phyloP scores from a whole-genome alignment of 1,284 basidiomycete species.

The Boletus austroedulis region DNA sequence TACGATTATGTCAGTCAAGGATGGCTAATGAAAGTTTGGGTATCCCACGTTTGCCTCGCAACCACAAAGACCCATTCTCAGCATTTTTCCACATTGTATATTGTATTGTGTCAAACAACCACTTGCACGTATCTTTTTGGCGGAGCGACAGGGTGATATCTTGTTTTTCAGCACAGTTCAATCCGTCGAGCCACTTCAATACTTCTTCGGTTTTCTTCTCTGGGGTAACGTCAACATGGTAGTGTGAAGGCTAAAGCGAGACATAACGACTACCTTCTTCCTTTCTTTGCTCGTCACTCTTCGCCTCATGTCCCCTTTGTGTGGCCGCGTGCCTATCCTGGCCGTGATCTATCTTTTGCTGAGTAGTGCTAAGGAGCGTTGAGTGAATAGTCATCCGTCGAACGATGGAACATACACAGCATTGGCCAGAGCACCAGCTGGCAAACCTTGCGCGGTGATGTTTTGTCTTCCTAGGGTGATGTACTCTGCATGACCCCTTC shows the following conservation, averaged over 20 bases:
- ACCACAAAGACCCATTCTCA: background rate
- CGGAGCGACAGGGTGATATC: background rate
- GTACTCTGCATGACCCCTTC: background rate
- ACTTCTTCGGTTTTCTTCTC: background rate
- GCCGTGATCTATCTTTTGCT: background rate
- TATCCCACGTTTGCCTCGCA: conserved; percentile 4
- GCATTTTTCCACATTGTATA: background rate
- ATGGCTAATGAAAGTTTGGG: too few relatives aligned
- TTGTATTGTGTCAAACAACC: conserved; percentile 2
- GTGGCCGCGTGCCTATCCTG: too few relatives aligned
- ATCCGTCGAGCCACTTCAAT: conserved; percentile 4
- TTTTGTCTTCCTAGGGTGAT: background rate
- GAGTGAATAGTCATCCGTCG: too few relatives aligned
- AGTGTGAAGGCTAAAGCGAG: background rate
- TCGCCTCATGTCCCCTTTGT: background rate
- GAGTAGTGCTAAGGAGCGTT: too few relatives aligned
- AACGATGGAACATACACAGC: too few relatives aligned
- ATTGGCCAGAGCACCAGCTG: too few relatives aligned
- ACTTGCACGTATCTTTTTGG: conserved; percentile 1
- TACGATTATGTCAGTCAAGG: background rate
- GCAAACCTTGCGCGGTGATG: too few relatives aligned
- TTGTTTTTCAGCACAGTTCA: conserved; percentile 4
- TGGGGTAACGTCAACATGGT: background rate
- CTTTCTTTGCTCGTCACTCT: background rate
- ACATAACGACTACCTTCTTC: background rate